A percentile compares a stretch with the other conserved stretches of the same genome.
These are phyloP conservation scores for Aspergillus kassunensis DNA, from an alignment of 495 filamentous ascomycete species.

Conservation along the genomic window DNA sequence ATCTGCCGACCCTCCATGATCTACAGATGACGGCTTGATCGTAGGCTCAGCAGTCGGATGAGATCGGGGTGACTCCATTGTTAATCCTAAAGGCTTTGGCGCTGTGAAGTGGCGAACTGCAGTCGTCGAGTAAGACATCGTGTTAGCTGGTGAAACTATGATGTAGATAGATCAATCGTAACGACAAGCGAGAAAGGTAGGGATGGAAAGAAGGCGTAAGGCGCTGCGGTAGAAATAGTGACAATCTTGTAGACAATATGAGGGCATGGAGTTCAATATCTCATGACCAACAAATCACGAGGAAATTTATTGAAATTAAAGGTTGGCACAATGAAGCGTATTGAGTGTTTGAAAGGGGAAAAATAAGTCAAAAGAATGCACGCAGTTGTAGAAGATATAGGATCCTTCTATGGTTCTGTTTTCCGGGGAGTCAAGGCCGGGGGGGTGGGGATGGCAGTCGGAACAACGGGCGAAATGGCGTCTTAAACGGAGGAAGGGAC, in stretches of 20 bases:
- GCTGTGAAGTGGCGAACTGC: conserved; percentile 55
- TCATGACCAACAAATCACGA: conserved; percentile 23
- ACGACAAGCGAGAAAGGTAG: conserved; percentile 68
- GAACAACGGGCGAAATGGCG: conserved; percentile 17
- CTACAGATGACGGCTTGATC: conserved; percentile 17
- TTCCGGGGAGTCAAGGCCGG: conserved; percentile 13
- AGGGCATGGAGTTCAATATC: conserved; percentile 57
- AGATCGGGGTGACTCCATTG: conserved; percentile 30
- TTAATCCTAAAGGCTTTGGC: conserved; percentile 59
- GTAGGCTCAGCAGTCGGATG: conserved; percentile 19
- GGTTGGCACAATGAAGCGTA: too few relatives aligned
- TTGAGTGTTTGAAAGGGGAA: background rate
- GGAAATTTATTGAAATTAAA: too few relatives aligned
- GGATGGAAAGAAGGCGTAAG: conserved; percentile 74
- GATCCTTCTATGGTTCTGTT: conserved; percentile 2
- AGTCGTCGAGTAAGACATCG: conserved; percentile 44
- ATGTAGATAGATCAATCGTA: conserved; percentile 52
- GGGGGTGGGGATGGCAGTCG: conserved; percentile 12
- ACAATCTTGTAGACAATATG: conserved; percentile 80
- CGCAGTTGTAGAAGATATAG: conserved; percentile 4
- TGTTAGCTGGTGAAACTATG: conserved; percentile 35
- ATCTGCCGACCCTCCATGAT: conserved; percentile 24
- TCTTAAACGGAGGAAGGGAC: conserved; percentile 22
- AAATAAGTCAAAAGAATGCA: background rate
- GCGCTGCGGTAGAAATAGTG: conserved; percentile 91